Evolutionary conservation across 768 basidiomycete genomes (phyloP).

Genomic region (Agrocybe chaxingu): DNA sequence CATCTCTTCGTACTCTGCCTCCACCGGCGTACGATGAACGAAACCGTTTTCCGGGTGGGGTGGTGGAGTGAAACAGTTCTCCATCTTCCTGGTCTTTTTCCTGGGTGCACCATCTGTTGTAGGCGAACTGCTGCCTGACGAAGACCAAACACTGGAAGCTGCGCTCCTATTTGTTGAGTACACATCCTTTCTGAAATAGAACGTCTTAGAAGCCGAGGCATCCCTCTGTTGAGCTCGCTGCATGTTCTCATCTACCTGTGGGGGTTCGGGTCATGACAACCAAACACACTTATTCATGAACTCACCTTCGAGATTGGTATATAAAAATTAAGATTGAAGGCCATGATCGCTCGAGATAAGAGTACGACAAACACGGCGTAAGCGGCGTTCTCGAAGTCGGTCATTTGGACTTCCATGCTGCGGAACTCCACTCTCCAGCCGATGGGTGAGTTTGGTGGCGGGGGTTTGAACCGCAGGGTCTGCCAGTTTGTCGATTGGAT

Average conservation of each 20-base stretch:
- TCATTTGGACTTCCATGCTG: conserved; percentile 98
- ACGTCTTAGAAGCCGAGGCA: conserved; percentile 70
- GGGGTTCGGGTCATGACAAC: not conserved
- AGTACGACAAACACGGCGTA: conserved; percentile 94
- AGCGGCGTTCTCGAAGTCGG: conserved; percentile 98
- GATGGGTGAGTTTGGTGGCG: conserved; percentile 87
- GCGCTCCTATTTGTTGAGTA: conserved; percentile 53
- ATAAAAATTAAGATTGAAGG: conserved; percentile 91
- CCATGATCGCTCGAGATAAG: conserved; percentile 89
- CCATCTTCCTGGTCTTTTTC: conserved; percentile 61
- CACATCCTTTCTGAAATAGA: conserved; percentile 88
- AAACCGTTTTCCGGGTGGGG: conserved; percentile 50
- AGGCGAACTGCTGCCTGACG: conserved; percentile 39
- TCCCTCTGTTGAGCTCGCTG: conserved; percentile 79
- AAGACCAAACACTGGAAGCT: conserved; percentile 44
- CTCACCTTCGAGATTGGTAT: conserved; percentile 92
- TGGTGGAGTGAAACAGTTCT: conserved; percentile 67
- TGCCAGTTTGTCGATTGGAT: conserved; percentile 99
- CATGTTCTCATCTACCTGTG: conserved; percentile 97
- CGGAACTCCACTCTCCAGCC: conserved; percentile 99
- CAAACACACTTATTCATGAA: not conserved
- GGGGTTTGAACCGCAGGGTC: conserved; percentile 97
- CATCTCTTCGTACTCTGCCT: conserved; percentile 92
- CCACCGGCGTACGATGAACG: conserved; percentile 41
- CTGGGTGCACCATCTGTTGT: conserved; percentile 25